Base-by-base conservation (phyloP, 2,329 filamentous ascomycete genomes). In the Epichloe brachyelytri region DNA sequence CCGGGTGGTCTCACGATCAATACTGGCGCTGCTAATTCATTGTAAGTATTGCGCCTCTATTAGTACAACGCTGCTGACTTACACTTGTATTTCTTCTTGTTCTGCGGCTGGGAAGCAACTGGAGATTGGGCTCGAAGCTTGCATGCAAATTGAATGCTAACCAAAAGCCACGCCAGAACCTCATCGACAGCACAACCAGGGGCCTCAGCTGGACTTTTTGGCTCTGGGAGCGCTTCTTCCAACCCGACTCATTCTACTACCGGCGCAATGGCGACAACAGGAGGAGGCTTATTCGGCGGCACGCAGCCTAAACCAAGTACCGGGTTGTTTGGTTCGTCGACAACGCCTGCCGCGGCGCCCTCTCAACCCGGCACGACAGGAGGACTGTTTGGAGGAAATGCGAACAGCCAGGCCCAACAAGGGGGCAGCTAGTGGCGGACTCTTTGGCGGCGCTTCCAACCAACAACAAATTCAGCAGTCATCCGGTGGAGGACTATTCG, bases 1-100 rank as follows among this genome's bases (percentile, higher is more conserved):
- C 78, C 78, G 54, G 76, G 71, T 56, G 78, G 76, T 61, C 71
- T 83, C 56, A 80, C 75, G 61, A 82, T 83, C 67, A 83, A 83
- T 66, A 82, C 79, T 17, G 75, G 73, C 56, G 71, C 76, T 52
- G 79, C 79, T 55, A 82, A 81, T 73, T 54, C 65, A 50, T 57
- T 65, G 67, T 68, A 62, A 67, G 65, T 51, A 38, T 20, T 33
- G 17, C 20, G 11, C 41, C 12, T 45, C 34, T 38, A 38, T 44
- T 48, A 1, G 30, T 10, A 10, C 30, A 30, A 30, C 10, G 30
- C 30, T 30, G 8, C 30, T 30, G 1, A 8, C 10, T 30, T 11
- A 1, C 30, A 4, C 53, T 38, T 33, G 15, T 15, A 38, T 12
- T 30, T 8, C 43, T 45, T 33, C n/a, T 19, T 45, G 43, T 36